These are phyloP conservation scores for Blastocystis sp. DNA, from an alignment of 352 stramenopile genomes.

Conservation along the genomic window DNA sequence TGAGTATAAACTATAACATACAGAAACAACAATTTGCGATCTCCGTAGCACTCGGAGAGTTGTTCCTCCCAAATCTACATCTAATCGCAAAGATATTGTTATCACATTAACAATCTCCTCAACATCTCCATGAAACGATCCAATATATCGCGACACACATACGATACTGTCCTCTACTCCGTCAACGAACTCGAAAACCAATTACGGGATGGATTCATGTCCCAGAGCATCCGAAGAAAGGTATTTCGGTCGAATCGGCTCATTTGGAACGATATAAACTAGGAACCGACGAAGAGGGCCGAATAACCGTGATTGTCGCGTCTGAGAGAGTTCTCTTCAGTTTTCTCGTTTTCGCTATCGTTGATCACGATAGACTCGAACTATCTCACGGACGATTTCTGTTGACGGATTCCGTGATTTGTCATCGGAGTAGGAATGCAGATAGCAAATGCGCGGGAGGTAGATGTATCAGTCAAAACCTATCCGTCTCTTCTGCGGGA, in stretches of 20 bases:
- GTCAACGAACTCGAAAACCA: not conserved
- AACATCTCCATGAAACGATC: not conserved
- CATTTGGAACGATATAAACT: not conserved
- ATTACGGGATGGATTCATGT: not conserved
- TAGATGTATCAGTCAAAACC: no score
- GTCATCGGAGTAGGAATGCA: no score
- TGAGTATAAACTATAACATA: not conserved
- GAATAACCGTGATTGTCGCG: not conserved
- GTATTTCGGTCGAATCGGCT: not conserved
- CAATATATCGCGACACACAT: not conserved
- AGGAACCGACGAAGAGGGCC: no score
- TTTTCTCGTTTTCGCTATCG: not conserved
- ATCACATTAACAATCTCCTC: not conserved
- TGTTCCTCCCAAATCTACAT: slow-evolving; percentile 30
- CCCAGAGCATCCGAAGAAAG: slow-evolving; percentile 7
- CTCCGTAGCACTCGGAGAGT: not conserved
- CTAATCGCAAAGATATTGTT: not conserved
- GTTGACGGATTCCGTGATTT: not conserved
- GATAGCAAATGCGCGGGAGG: no score
- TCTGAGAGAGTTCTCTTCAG: not conserved
- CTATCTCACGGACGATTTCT: not conserved
- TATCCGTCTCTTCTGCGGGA: no score
- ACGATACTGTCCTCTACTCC: not conserved
- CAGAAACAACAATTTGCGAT: slow-evolving; percentile 9
- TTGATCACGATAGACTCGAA: not conserved